Percentiles rank a stretch among this genome's conserved stretches.
phyloP scores from a whole-genome alignment of 768 basidiomycete genomes.

The Lyophyllum decastes region DNA sequence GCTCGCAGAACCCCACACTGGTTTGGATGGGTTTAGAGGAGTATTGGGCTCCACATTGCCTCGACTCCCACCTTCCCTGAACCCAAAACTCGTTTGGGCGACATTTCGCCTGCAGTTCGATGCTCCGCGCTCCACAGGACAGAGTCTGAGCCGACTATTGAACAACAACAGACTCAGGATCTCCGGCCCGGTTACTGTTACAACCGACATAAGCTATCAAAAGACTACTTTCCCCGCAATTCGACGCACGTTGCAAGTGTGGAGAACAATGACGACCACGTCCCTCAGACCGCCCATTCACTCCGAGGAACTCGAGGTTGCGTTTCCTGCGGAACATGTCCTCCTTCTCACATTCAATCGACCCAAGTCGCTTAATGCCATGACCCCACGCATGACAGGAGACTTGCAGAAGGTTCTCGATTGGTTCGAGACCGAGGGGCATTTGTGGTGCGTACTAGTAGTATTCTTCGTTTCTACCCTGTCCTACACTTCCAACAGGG shows the following conservation, averaged over 20 bases:
- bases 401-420: constrained; percentile 56
- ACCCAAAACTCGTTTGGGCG: not conserved
- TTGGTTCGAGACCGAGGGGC: constrained; percentile 77
- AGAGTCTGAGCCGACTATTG: not conserved
- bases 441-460: constrained; percentile 61
- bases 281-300: constrained; percentile 26
- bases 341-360: constrained; percentile 56
- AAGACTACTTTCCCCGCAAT: constrained; percentile 3
- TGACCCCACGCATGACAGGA: constrained; percentile 57
- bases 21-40: not conserved
- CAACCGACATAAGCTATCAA: constrained; percentile 4
- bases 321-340: constrained; percentile 40
- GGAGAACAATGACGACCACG: constrained; percentile 19
- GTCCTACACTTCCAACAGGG: constrained; percentile 44
- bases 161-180: not conserved
- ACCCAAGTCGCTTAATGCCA: constrained; percentile 71
- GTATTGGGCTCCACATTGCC: not conserved
- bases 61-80: not conserved
- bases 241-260: constrained; percentile 3
- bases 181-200: constrained; percentile 4
- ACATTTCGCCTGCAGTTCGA: not conserved
- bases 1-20: not conserved
- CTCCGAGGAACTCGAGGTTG: constrained; percentile 37
- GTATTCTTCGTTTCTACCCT: not conserved
- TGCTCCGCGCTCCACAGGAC: constrained; percentile 1